Conservation (phyloP, 176 grass and related monocot species). For the Saccharum officinarum region DNA sequence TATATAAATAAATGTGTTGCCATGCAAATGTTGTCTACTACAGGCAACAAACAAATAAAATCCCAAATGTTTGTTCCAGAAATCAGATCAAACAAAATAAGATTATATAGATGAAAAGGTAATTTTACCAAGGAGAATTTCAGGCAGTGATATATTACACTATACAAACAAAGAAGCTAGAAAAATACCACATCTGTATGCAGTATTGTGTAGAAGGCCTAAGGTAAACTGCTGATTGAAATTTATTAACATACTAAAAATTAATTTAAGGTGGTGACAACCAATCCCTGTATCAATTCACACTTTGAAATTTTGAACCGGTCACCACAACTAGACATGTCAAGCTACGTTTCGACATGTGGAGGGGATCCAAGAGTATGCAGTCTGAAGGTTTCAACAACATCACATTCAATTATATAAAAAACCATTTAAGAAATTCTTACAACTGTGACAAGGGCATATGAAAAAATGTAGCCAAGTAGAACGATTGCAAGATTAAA, state of each 20-base stretch:
- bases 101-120: background rate
- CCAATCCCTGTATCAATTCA: background rate
- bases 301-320: background rate
- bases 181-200: background rate
- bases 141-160: background rate
- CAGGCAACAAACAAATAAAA: background rate
- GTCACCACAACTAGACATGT: background rate
- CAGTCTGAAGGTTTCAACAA: background rate
- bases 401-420: background rate
- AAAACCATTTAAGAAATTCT: background rate
- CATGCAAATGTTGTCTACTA: slow-evolving; percentile 4
- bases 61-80: background rate
- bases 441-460: background rate
- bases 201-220: background rate
- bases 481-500: background rate
- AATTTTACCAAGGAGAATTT: background rate
- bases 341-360: background rate
- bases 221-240: background rate
- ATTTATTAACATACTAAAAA: background rate
- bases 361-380: background rate
- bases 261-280: background rate
- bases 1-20: background rate
- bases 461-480: background rate
- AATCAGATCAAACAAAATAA: background rate
- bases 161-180: background rate